Evolutionary conservation across 495 filamentous ascomycete species (phyloP), one percentile per base, ranked within the genome.

Genomic region (Hypoxylon cercidicola): DNA sequence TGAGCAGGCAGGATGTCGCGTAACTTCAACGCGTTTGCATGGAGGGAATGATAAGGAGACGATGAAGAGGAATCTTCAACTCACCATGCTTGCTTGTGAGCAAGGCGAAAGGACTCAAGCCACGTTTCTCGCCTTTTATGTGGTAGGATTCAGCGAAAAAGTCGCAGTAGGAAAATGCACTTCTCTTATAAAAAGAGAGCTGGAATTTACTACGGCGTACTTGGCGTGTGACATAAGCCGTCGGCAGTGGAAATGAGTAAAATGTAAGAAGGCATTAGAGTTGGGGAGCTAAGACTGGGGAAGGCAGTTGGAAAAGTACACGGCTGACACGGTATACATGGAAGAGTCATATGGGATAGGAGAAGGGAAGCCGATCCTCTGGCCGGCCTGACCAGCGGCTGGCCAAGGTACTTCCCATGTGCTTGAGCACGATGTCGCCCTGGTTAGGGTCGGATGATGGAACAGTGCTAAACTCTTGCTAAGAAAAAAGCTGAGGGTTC

Each of bases 51-150:
- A 51, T 11, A 39, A 39, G 37, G 13, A 19, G 37, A 62, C 6
- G 25, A 41, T 46, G 37, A 34, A 30, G 13, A 23, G 21, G n/a
- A 65, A 28, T 47, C 25, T 53, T 60, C 37, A 64, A 64, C 69
- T 68, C 45, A 72, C 72, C 69, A 74, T 74, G 64, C 63, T 74
- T 70, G 20, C 55, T 61, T 72, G 25, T 23, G n/a, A 55, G 50
- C 52, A 46, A 69, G 58, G 52, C 71, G 55, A 55, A 41, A 60
- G 55, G 51, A 60, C 54, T 44, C 52, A 55, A 44, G 46, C 53
- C 37, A 35, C 40, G 54, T 40, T 39, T 58, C 44, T 71, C 35
- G 43, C n/a, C 56, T 59, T 56, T 65, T 45, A 18, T 52, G 52
- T 55, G 35, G 51, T 44, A 10, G 53, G 34, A 52, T 44, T 59